These are phyloP conservation scores for Penicillium brasilianum DNA, from an alignment of 2,329 filamentous ascomycete species.

Conservation along the genomic window DNA sequence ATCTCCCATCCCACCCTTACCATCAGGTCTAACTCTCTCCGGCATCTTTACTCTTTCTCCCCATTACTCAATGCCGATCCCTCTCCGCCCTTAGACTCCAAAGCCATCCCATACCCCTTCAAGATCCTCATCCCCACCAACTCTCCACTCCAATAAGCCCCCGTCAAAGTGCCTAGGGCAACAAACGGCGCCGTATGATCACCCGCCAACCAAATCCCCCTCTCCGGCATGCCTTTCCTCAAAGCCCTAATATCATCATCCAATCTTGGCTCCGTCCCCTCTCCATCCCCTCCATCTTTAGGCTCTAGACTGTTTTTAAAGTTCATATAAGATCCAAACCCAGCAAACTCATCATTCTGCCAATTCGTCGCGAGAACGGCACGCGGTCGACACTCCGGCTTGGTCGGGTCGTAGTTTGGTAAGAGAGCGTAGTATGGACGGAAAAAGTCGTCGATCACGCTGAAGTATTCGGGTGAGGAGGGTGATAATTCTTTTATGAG, in stretches of 20 bases:
- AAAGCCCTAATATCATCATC: neutral
- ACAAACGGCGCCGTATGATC: constrained; percentile 92
- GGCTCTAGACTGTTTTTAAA: neutral
- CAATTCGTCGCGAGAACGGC: neutral
- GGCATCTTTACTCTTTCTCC: neutral
- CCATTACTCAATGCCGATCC: neutral
- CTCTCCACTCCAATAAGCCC: constrained; percentile 91
- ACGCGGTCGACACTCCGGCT: neutral
- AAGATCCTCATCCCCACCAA: neutral
- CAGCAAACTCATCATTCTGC: neutral
- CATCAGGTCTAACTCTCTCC: neutral
- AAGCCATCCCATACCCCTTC: neutral
- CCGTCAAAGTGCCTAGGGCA: constrained; percentile 83
- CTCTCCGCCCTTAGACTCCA: neutral
- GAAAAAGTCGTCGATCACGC: neutral
- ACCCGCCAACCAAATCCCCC: constrained; percentile 73
- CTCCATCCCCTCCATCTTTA: neutral
- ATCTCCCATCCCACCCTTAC: too few relatives aligned
- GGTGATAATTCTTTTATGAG: neutral
- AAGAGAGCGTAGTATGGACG: neutral
- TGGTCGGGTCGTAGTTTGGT: neutral
- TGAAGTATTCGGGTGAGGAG: neutral
- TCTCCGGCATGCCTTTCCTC: neutral
- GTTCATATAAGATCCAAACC: neutral
- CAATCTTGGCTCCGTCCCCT: neutral